Conservation (phyloP, 2,329 filamentous ascomycete genomes). For the Aspergillus awamori region DNA sequence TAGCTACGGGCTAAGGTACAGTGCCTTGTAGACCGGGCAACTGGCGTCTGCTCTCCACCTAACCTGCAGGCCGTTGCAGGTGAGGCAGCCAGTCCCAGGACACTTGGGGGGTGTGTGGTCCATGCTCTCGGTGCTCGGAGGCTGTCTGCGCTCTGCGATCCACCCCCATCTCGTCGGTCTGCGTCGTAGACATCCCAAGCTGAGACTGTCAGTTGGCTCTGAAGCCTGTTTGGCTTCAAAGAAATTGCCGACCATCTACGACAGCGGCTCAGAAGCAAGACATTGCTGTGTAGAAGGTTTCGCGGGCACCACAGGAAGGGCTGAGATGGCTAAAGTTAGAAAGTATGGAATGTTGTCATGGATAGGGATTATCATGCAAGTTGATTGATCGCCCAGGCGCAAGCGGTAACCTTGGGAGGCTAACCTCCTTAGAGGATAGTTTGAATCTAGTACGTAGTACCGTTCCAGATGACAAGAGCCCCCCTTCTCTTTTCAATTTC, state of each 20-base stretch:
- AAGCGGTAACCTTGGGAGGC: neutral
- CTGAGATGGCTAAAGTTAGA: constrained; percentile 4
- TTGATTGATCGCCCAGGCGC: constrained; percentile 12
- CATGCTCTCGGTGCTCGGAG: constrained; percentile 14
- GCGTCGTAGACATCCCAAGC: neutral
- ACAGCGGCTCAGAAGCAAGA: neutral
- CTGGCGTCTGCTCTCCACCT: constrained; percentile 15
- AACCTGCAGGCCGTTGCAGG: constrained; percentile 18
- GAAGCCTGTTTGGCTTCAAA: neutral
- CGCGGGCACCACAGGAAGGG: neutral
- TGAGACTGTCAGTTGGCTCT: neutral
- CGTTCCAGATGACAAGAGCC: constrained; percentile 2
- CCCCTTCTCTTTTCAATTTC: neutral
- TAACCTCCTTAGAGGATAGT: neutral
- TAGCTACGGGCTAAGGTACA: constrained; percentile 10
- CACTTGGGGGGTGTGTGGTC: constrained; percentile 21
- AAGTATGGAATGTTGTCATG: constrained; percentile 11
- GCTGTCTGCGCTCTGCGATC: neutral
- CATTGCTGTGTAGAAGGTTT: neutral
- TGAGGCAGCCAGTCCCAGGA: constrained; percentile 26
- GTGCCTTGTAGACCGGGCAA: constrained; percentile 13
- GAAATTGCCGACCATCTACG: neutral
- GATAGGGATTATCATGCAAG: constrained; percentile 10
- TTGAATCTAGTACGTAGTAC: neutral
- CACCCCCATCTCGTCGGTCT: neutral